phyloP scores from a whole-genome alignment of 2,329 filamentous ascomycete species.

The Blumeria graminis region DNA sequence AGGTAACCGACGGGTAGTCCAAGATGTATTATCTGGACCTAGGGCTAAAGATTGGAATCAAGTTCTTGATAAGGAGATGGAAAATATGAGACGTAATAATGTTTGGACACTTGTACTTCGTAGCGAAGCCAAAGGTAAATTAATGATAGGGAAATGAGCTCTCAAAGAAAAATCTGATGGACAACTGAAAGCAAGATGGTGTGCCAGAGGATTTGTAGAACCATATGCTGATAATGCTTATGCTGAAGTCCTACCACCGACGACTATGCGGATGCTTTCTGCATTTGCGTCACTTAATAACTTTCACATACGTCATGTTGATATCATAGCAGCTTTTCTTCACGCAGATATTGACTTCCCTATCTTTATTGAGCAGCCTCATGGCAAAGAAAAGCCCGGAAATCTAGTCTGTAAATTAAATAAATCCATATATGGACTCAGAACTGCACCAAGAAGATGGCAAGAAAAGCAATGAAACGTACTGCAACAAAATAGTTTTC shows the following conservation, averaged over 20 bases:
- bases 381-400: background rate
- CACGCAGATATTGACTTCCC: background rate
- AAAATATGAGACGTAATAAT: background rate
- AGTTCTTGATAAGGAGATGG: background rate
- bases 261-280: background rate
- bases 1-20: background rate
- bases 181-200: background rate
- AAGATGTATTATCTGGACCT: background rate
- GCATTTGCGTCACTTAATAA: background rate
- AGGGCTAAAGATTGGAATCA: background rate
- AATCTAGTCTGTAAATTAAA: background rate
- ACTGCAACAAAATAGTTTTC: background rate
- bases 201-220: background rate
- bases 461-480: background rate
- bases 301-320: background rate
- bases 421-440: background rate
- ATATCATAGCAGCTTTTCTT: slow-evolving; percentile 1
- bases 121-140: background rate
- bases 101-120: background rate
- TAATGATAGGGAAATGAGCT: background rate
- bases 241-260: background rate
- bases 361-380: background rate
- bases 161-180: background rate
- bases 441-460: background rate
- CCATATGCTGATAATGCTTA: background rate